Conservation (phyloP, 2,329 filamentous ascomycete genomes). For the Phaeosphaeriaceae sp. region DNA sequence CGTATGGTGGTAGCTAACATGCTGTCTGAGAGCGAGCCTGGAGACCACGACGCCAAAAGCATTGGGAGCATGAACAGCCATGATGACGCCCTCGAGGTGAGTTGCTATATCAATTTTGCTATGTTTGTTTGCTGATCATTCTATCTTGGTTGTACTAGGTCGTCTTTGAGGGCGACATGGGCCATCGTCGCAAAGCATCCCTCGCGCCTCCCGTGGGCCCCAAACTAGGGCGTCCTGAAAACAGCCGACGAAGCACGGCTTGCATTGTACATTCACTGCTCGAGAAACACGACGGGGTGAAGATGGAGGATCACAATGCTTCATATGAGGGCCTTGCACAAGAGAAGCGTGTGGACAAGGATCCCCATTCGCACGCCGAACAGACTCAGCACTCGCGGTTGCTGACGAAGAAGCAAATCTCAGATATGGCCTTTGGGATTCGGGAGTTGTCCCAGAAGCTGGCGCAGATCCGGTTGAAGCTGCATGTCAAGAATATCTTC, state of each 20-base stretch:
- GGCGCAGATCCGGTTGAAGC: slow-evolving; percentile 80
- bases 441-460: slow-evolving; percentile 86
- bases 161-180: slow-evolving; percentile 60
- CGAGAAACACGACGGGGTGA: slow-evolving; percentile 51
- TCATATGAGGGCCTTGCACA: slow-evolving; percentile 44
- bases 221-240: slow-evolving; percentile 40
- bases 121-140: slow-evolving; percentile 8
- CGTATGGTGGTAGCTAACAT: slow-evolving; percentile 45
- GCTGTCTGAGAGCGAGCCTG: slow-evolving; percentile 41
- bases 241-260: slow-evolving; percentile 54
- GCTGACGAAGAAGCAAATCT: slow-evolving; percentile 91
- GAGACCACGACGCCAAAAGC: slow-evolving; percentile 37
- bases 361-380: slow-evolving; percentile 43
- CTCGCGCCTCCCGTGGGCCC: slow-evolving; percentile 50
- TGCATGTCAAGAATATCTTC: slow-evolving; percentile 83
- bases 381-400: slow-evolving; percentile 68
- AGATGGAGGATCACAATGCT: slow-evolving; percentile 26
- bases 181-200: slow-evolving; percentile 66
- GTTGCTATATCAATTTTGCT: neutral
- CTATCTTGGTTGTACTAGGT: slow-evolving; percentile 58
- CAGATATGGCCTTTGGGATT: slow-evolving; percentile 96
- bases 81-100: slow-evolving; percentile 52
- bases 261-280: slow-evolving; percentile 69
- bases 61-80: slow-evolving; percentile 40
- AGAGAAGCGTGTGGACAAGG: slow-evolving; percentile 52